Evolutionary conservation across 2,329 filamentous ascomycete species (phyloP).

Genomic region (Fusarium phyllophilum): DNA sequence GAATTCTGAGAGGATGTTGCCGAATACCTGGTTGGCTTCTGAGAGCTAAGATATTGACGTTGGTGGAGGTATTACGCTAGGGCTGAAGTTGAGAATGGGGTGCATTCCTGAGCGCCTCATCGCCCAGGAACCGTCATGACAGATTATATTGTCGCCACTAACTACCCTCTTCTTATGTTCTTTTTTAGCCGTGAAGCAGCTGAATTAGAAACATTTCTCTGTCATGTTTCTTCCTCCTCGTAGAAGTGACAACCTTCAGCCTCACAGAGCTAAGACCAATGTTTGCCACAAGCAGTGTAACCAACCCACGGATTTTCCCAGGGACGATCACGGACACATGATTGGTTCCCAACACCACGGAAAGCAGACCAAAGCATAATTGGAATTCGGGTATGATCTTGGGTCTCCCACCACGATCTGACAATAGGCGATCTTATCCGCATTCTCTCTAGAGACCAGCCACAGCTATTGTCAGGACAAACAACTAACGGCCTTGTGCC

Average conservation of each 20-base stretch:
- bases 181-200: rapidly evolving
- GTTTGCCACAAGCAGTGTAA: not conserved
- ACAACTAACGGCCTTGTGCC: not conserved
- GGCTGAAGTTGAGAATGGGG: not conserved
- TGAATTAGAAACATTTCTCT: not conserved
- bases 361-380: not conserved
- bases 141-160: rapidly evolving
- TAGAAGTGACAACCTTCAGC: not conserved
- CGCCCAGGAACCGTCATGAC: too few species aligned
- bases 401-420: not conserved
- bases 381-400: not conserved
- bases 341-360: not conserved
- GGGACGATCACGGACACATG: not conserved
- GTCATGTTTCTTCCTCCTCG: not conserved
- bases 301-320: not conserved
- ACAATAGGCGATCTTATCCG: not conserved
- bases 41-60: not conserved
- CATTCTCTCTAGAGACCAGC: not conserved
- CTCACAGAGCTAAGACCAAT: not conserved
- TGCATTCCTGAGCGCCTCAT: not conserved
- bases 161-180: not conserved
- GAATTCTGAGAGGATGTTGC: too few species aligned
- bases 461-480: not conserved
- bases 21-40: not conserved
- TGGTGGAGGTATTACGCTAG: not conserved